Evolutionary conservation across 2,329 filamentous ascomycete species (phyloP), one percentile per base, ranked within the genome.

Genomic region (Trichoderma sp.): DNA sequence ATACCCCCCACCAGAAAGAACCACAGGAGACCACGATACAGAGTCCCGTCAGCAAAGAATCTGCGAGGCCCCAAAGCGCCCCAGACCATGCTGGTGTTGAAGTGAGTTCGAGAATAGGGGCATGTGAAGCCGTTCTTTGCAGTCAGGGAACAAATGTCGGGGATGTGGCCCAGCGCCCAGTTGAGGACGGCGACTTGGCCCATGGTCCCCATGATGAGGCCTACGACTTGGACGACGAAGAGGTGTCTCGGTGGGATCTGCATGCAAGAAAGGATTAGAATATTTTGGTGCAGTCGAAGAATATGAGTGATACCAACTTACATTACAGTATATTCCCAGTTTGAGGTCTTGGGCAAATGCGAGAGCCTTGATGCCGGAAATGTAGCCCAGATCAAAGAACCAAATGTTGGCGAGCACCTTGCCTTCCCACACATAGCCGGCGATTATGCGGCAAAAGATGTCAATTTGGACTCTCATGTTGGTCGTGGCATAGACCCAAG

Each of bases 61-160:
- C 86, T 81, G 1, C 79, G 75, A 0, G 87, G 86, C 0, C 86
- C 87, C 28, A 89, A 85, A 18, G 85, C 79, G 37, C 87, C 87
- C 85, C 85, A 87, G 65, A 86, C 82, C 55, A 87, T 79, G 7
- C 84, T 86, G 5, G 82, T 83, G 30, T 83, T 86, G 77, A 87
- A 88, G 75, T 81, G 76, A 7, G 79, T 77, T 39, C 74, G 73
- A 0, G 76, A 77, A 37, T 78, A 78, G 21, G 77, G 77, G 43
- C 77, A 79, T 1, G 72, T 83, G 75, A 86, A 88, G 21, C 83
- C 81, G 60, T 84, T 82, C 8, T 77, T 71, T 56, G 85, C 81
- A 10, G 82, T 72, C 3, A 73, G 69, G 0, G 76, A 76, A 76
- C 87, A 89, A 21, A 88, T 81, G 6, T 80, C 76, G 0, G 78